Conservation (phyloP, 1,139 yeast species). For the Petasospora fabianii region DNA sequence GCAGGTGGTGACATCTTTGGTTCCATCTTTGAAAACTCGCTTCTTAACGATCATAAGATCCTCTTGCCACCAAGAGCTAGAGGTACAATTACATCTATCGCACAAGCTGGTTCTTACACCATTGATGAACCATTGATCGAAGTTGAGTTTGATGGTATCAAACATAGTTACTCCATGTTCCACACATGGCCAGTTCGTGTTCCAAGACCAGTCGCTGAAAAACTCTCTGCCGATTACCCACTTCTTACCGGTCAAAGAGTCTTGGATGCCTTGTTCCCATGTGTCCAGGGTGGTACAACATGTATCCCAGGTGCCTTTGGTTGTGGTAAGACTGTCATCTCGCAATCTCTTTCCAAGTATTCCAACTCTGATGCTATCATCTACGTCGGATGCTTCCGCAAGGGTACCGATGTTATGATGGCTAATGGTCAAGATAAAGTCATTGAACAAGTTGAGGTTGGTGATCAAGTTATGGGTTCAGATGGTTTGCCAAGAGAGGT, state of each 20-base stretch:
- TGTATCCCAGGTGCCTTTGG: slow-evolving; percentile 99
- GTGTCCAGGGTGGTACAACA: slow-evolving; percentile 99
- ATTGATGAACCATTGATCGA: slow-evolving; percentile 88
- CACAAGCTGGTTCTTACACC: slow-evolving; percentile 84
- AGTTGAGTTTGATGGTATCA: slow-evolving; percentile 91
- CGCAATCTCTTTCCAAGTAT: slow-evolving; percentile 94
- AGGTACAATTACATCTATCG: slow-evolving; percentile 91
- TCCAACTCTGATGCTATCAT: slow-evolving; percentile 96
- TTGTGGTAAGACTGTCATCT: slow-evolving; percentile 98
- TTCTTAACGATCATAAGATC: slow-evolving; percentile 88
- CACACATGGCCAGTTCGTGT: slow-evolving; percentile 99
- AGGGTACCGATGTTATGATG: slow-evolving; percentile 40
- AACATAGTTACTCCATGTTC: slow-evolving; percentile 82
- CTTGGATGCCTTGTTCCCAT: slow-evolving; percentile 93
- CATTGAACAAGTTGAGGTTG: slow-evolving; percentile 34
- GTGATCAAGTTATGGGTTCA: slow-evolving; percentile 41
- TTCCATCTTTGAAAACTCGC: slow-evolving; percentile 87
- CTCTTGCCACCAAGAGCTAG: slow-evolving; percentile 96
- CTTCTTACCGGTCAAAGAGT: slow-evolving; percentile 98
- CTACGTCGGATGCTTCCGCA: slow-evolving; percentile 66
- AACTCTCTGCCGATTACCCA: slow-evolving; percentile 89
- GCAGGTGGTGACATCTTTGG: slow-evolving; percentile 98
- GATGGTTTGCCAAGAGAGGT: slow-evolving; percentile 41
- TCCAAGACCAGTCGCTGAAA: slow-evolving; percentile 97
- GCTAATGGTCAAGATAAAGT: slow-evolving; percentile 36